Evolutionary conservation across 768 basidiomycete genomes (phyloP), one percentile per base, ranked within the genome.

Genomic region (Mrakia frigida): DNA sequence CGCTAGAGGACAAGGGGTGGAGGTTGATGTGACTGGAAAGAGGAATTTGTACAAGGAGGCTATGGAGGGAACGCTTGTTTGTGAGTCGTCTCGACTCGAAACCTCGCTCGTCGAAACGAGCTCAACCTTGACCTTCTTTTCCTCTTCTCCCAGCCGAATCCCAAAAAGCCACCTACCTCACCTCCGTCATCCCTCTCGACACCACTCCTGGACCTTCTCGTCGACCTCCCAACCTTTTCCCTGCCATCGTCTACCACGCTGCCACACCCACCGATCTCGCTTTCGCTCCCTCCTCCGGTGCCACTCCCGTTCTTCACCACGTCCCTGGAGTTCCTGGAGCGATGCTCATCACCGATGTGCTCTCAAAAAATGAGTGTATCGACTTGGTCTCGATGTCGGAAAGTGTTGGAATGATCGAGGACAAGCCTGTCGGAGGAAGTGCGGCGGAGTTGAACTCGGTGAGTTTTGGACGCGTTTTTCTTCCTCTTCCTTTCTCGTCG

Each of bases 211-310:
- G 86, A 0, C 83, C 84, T n/a, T 84, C 85, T 1, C 86, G 88
- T 28, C 85, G 86, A 16, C 88, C 88, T 0, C 87, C 87, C 31
- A 88, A 88, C 80, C 84, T 86, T 56, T 86, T 87, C 80, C 85
- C 86, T 14, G 86, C 86, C 0, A 84, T 87, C 25, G 86, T 88
- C n/a, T 86, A 85, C 79, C 85, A 83, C 65, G 46, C 70, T 16
- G 41, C 81, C 74, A 80, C 80, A 53, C 82, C 83, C 52, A 84
- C 82, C 79, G 83, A 80, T 31, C 84, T 83, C 50, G 79, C 82
- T 25, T 37, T 13, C 76, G 80, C 6, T n/a, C 50, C 82, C 78
- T 23, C 81, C 81, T 11, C 77, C 78, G 74, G 83, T 86, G 18
- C 53, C 50, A 72, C 78, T 72, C 80, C 84, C 65, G 37, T 41